Base-by-base conservation (phyloP, 2,329 filamentous ascomycete genomes). In the Pseudogymnoascus sp. region DNA sequence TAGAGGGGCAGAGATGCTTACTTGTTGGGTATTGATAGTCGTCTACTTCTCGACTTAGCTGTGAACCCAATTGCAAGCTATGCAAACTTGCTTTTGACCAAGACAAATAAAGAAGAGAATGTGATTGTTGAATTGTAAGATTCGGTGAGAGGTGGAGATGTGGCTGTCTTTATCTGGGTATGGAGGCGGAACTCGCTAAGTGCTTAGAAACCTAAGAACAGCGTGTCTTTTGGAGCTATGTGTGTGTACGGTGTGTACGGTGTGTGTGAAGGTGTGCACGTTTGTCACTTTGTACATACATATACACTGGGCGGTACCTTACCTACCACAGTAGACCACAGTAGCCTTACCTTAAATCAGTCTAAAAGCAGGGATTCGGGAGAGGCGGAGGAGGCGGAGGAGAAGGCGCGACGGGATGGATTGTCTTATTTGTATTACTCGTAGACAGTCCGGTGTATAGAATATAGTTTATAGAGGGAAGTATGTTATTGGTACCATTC, bases 161-260 rank as follows among this genome's bases (percentile, higher is more conserved):
- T 56, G 46, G 25, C 46, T 34, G 46, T 56, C 46, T 56, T 56
- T 56, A 56, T 56, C 46, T 46, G 46, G 46, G 5, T 8, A n/a
- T 34, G 46, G 25, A 56, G 46, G 25, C 46, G 46, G 46, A 9
- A 31, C 46, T 56, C 46, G 46, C 46, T 56, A 56, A 56, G 25
- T 56, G 46, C 46, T 56, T 56, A 56, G 46, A 56, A 60, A 38
- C 59, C 59, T 60, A 60, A 43, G 59, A 43, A 60, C 59, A 60
- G 59, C 59, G 59, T 60, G 59, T 60, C 59, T 60, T 60, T 60
- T 38, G 36, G 46, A 53, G 46, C 46, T 53, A 42, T 25, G 42
- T 28, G 43, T 31, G 25, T 4, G 56, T n/a, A 18, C 5, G 56
- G 37, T 12, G 16, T 36, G 25, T 6, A 37, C 11, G 23, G 21